Evolutionary conservation across 2,329 filamentous ascomycete species (phyloP), one percentile per base, ranked within the genome.

Genomic region (Neocatenulostroma microsporum): DNA sequence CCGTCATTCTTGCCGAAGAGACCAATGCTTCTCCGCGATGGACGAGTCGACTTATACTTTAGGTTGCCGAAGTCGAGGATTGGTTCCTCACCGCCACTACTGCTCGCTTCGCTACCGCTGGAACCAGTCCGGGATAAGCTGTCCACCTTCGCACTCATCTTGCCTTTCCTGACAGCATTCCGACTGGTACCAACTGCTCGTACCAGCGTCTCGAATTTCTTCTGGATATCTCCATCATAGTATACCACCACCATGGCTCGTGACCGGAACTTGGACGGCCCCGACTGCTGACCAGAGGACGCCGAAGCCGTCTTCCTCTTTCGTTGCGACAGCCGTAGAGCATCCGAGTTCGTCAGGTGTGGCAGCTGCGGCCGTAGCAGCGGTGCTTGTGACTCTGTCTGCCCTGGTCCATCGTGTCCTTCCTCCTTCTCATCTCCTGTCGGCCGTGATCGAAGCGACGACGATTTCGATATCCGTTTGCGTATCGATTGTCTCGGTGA

Each of bases 221-320:
- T 77, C 56, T 95, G 87, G 3, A 93, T 80, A 44, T 85, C 80
- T 48, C 82, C 84, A 56, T 95, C 88, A 57, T 95, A 95, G 61
- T 86, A 88, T n/a, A 95, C 83, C 26, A 91, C 80, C 30, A 89
- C 80, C 70, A 85, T 82, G 39, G 73, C 80, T 47, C 82, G 76
- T 3, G 78, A 78, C 37, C 83, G 78, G 56, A 82, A 82, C 44
- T 77, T 75, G 9, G 67, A 60, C 1, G 67, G 62, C 3, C 59
- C 62, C 5, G 62, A 64, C 6, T 51, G 46, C 27, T 56, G 52
- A 13, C 55, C 62, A 3, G 65, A 68, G 5, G 53, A 46, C 15
- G 62, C 48, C 3, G 67, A 69, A 1, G 56, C 51, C 5, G 63
- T 60, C 51, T 69, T 69, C 26, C 65, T 58, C 50, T 70, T 69